Evolutionary conservation across 2,329 filamentous ascomycete genomes (phyloP).

Genomic region (Microcyclosporella mali): DNA sequence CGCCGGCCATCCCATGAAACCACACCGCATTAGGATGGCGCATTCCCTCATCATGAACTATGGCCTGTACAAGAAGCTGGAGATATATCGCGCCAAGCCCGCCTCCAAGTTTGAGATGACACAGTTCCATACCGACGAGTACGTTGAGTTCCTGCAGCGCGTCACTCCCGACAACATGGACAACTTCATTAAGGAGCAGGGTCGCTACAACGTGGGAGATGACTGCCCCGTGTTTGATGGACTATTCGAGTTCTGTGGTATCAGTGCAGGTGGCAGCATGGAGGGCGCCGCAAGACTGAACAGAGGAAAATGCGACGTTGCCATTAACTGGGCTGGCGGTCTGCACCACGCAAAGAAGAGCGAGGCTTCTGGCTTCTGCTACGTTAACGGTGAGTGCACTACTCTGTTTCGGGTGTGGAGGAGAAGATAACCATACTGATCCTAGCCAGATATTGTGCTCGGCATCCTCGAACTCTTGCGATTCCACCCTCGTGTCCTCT

Average conservation of each 20-base stretch:
- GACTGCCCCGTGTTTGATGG: conserved; percentile 62
- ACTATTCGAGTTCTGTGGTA: conserved; percentile 64
- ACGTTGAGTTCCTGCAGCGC: conserved; percentile 68
- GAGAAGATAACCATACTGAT: conserved; percentile 2
- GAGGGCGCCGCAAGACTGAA: conserved; percentile 64
- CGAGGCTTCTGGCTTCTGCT: conserved; percentile 44
- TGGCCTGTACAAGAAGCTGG: conserved; percentile 66
- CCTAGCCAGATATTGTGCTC: conserved; percentile 54
- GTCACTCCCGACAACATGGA: conserved; percentile 99
- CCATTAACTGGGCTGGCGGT: conserved; percentile 49
- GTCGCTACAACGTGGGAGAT: conserved; percentile 64
- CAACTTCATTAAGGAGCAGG: conserved; percentile 80
- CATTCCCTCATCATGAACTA: conserved; percentile 65
- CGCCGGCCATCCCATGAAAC: conserved; percentile 62
- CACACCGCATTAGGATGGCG: conserved; percentile 61
- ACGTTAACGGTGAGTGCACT: conserved; percentile 38
- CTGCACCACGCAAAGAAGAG: conserved; percentile 46
- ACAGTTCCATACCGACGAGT: conserved; percentile 67
- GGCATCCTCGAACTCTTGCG: conserved; percentile 60
- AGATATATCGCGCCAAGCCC: conserved; percentile 51
- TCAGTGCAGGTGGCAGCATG: conserved; percentile 64
- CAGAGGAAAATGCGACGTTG: conserved; percentile 61
- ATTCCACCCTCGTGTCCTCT: conserved; percentile 59
- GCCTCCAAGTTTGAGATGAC: conserved; percentile 65
- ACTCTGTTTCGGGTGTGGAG: neutral